Base-by-base conservation (phyloP, 1,139 yeast genomes). In the Taphrina flavorubra region DNA sequence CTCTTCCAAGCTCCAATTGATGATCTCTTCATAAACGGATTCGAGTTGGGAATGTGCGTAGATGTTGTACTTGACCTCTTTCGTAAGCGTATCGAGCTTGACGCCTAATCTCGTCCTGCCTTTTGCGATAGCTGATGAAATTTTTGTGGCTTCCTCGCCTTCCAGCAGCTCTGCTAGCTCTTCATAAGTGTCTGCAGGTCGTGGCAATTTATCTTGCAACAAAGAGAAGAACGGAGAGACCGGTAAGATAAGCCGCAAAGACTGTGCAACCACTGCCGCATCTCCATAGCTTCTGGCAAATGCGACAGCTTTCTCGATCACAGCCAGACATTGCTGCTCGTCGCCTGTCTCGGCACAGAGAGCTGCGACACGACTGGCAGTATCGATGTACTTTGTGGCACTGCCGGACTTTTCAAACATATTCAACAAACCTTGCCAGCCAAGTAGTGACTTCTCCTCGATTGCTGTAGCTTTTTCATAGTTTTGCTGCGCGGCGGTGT, bases 391-490 rank as follows among this genome's bases (percentile, higher is more conserved):
- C 36, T 78, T 78, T 20, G 80, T 76, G 69, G 81, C 81, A 31
- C 80, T 78, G 2, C 80, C 79, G 59, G 84, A 76, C 6, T 84
- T 80, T 0, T 78, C 78, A 74, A 89, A 87, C 72, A 87, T 84
- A 14, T 79, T 75, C 71, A 86, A 78, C 71, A 87, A 81, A 0
- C 97, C 98, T 76, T 90, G 91, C 96, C 96, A 92, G 0, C 94
- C 96, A 37, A 84, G 77, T 0, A 86, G 72, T 68, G 87, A 85
- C 0, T 80, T 79, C 0, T 87, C 85, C 46, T 88, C 85, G 1
- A 87, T 66, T 2, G 77, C 75, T 1, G 85, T 83, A 0, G 97
- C 97, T 55, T 76, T 77, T 39, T 76, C 74, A 73, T 89, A 90
- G 1, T 86, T 79, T 1, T 75, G 74, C 1, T 80, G 75, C 0